Evolutionary conservation across 169 alveolate species (phyloP).

Genomic region (Perkinsus marinus): DNA sequence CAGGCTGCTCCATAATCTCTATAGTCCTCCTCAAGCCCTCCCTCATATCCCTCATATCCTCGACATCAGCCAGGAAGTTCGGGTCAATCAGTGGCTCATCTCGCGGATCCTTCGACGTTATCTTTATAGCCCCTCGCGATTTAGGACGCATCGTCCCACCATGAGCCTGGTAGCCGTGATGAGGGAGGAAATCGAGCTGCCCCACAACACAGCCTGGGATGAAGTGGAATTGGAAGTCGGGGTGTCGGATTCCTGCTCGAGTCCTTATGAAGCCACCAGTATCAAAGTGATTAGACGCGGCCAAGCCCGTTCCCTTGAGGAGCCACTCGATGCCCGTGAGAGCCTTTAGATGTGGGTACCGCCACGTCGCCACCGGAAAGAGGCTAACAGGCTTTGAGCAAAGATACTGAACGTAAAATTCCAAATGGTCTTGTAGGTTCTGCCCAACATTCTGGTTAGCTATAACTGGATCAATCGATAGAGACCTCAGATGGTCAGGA

Average conservation of each 20-base stretch:
- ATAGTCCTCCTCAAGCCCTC: neutral
- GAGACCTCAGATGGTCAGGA: neutral
- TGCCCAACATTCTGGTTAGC: conserved; percentile 18
- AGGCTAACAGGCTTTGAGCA: neutral
- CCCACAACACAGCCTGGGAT: conserved; percentile 13
- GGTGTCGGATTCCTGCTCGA: neutral
- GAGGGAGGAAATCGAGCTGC: conserved; percentile 4
- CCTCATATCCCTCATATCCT: conserved; percentile 3
- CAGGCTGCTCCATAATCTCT: neutral
- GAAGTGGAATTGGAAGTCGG: conserved; percentile 14
- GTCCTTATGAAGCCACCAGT: conserved; percentile 14
- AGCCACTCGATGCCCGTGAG: neutral
- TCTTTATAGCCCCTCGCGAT: conserved; percentile 2
- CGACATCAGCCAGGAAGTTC: neutral
- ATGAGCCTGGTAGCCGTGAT: conserved; percentile 9
- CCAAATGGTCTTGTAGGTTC: conserved; percentile 17
- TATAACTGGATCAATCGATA: neutral
- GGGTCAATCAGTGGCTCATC: conserved; percentile 4
- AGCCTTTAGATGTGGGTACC: neutral
- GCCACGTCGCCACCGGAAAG: conserved; percentile 1
- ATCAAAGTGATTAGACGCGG: conserved; percentile 8
- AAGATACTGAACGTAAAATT: neutral
- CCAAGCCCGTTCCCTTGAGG: neutral
- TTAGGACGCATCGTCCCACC: conserved; percentile 11
- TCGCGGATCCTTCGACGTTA: conserved; percentile 4